A percentile compares a stretch with the other conserved stretches of the same genome.
These are phyloP conservation scores for Microcera coccophila DNA, from an alignment of 2,329 filamentous ascomycete species.

Conservation along the genomic window DNA sequence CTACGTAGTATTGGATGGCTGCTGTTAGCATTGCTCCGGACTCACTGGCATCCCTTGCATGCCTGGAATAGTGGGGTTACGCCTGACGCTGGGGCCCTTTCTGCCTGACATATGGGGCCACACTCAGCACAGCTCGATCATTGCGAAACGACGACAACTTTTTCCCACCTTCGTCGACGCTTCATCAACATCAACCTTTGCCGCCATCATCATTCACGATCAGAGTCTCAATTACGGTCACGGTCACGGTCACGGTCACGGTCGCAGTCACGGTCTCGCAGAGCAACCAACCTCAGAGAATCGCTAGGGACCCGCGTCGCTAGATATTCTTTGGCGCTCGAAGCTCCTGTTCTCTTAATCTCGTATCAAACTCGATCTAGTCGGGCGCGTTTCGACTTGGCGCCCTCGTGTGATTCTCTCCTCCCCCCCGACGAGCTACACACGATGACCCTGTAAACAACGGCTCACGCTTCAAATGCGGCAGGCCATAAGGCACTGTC, in stretches of 20 bases:
- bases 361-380: conserved; percentile 14
- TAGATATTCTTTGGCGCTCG: conserved; percentile 20
- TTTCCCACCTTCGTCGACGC: conserved; percentile 30
- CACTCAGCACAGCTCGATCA: conserved; percentile 17
- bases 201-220: too few relatives aligned
- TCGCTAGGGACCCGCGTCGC: conserved; percentile 17
- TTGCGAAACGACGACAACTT: conserved; percentile 29
- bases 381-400: conserved; percentile 6
- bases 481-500: conserved; percentile 15
- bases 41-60: too few relatives aligned
- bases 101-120: conserved; percentile 34
- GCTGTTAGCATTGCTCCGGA: background rate
- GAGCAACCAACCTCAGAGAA: conserved; percentile 20
- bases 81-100: conserved; percentile 14
- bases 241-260: conserved; percentile 23
- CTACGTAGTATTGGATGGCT: conserved; percentile 16
- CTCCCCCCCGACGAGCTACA: conserved; percentile 22
- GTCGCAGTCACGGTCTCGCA: conserved; percentile 17
- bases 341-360: conserved; percentile 12
- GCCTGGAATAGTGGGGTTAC: background rate
- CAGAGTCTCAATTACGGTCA: conserved; percentile 22
- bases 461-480: conserved; percentile 26
- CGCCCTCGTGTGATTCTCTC: conserved; percentile 17
- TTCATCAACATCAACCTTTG: conserved; percentile 27
- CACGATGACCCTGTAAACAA: conserved; percentile 34